A percentile compares a stretch with the other conserved stretches of the same genome.
phyloP scores from a whole-genome alignment of 306 rosid species.

The Gynostemma pentaphyllum region DNA sequence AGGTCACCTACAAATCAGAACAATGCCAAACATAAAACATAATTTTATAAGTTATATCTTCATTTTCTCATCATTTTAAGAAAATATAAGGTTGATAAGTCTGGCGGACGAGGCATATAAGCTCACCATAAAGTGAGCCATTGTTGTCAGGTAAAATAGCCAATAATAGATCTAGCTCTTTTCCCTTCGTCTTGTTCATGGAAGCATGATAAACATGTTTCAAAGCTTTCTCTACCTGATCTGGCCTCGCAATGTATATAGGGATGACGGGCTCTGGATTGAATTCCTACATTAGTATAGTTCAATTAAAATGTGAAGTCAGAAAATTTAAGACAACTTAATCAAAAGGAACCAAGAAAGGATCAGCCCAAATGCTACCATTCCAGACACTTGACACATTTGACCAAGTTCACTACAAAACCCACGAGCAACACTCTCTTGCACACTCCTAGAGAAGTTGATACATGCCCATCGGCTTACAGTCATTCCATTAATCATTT shows the following conservation, averaged over 20 bases:
- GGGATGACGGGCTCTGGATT: slow-evolving; percentile 76
- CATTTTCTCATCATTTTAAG: neutral
- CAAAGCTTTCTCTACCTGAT: slow-evolving; percentile 77
- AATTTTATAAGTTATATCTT: slow-evolving; percentile 2
- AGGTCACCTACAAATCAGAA: slow-evolving; percentile 61
- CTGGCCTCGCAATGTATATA: slow-evolving; percentile 78
- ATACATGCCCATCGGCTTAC: slow-evolving; percentile 96
- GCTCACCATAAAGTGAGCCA: slow-evolving; percentile 76
- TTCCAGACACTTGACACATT: slow-evolving; percentile 99
- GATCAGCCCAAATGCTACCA: slow-evolving; percentile 41
- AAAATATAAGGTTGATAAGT: neutral
- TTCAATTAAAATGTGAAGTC: neutral
- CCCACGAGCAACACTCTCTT: slow-evolving; percentile 77
- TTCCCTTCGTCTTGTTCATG: slow-evolving; percentile 69
- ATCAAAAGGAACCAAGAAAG: neutral
- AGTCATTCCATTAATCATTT: slow-evolving; percentile 97
- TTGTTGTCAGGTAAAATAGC: slow-evolving; percentile 89
- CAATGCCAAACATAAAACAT: neutral
- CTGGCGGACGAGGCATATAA: neutral
- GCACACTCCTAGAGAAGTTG: slow-evolving; percentile 82
- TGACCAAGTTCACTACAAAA: slow-evolving; percentile 81
- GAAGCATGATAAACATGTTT: slow-evolving; percentile 81
- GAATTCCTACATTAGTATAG: slow-evolving; percentile 42
- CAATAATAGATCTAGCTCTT: slow-evolving; percentile 71
- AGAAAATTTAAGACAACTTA: neutral